phyloP scores from a whole-genome alignment of 768 basidiomycete genomes.

The Sporobolomyces pararoseus region DNA sequence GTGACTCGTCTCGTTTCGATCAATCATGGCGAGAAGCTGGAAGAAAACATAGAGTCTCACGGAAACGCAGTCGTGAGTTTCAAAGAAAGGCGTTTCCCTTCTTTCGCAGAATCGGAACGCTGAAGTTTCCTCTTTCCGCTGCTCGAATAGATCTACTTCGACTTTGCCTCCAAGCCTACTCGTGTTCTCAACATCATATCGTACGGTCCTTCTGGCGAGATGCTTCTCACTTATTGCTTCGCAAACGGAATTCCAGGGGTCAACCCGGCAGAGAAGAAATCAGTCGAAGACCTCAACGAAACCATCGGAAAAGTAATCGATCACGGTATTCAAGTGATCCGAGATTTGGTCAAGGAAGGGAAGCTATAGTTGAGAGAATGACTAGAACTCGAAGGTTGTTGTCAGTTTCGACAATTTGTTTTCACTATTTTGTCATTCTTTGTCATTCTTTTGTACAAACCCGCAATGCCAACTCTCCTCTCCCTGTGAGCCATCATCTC shows the following conservation, averaged over 20 bases:
- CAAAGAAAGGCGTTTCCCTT: neutral
- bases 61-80: slow-evolving; percentile 16
- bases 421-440: neutral
- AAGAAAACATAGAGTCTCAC: slow-evolving; percentile 14
- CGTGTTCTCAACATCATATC: slow-evolving; percentile 35
- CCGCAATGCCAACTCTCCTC: too few relatives aligned
- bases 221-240: slow-evolving; percentile 33
- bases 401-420: neutral
- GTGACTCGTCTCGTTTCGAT: slow-evolving; percentile 11
- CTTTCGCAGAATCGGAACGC: slow-evolving; percentile 15
- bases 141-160: slow-evolving; percentile 6
- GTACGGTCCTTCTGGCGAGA: slow-evolving; percentile 23
- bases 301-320: slow-evolving; percentile 22
- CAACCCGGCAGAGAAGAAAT: neutral
- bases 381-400: neutral
- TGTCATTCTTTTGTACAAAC: too few relatives aligned
- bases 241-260: slow-evolving; percentile 1
- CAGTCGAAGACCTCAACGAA: slow-evolving; percentile 16
- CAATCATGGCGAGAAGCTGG: neutral
- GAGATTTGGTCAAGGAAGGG: slow-evolving; percentile 19
- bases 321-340: neutral
- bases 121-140: neutral
- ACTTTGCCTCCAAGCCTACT: neutral
- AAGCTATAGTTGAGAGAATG: slow-evolving; percentile 12
- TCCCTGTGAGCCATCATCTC: too few relatives aligned